Evolutionary conservation across 2,329 filamentous ascomycete species (phyloP), one percentile per base, ranked within the genome.

Genomic region (Lizonia empirigonia): DNA sequence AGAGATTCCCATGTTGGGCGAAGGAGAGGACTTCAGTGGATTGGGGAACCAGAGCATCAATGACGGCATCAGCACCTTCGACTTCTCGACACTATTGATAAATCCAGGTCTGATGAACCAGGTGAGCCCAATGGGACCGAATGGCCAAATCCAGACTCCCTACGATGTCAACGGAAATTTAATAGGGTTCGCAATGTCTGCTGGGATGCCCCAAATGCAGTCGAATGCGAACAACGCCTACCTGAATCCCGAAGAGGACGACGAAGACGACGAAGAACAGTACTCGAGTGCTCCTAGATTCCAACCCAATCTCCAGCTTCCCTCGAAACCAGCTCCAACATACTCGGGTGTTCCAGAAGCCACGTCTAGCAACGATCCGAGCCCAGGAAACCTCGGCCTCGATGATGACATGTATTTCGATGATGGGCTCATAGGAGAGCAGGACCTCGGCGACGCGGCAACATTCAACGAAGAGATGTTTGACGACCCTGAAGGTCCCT

Each of bases 391-490:
- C 2, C n/a, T 56, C 10, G 60, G 62, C 38, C 57, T 71, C 13
- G 72, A 41, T 18, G 80, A 83, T 58, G 87, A 90, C 56, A 74
- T 89, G 23, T 90, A 89, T 67, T 90, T 87, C 63, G 85, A 88
- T 56, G 85, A 85, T 63, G 86, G 85, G 2, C 72, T 84, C 59
- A 78, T 81, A 12, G 79, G 82, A 39, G 80, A 79, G 50, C 72
- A 83, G 63, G 79, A 78, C 15, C 67, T 63, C 7, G 64, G 70
- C 5, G 82, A 86, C 22, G 78, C 78, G 1, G 75, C 77, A 0
- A 77, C 81, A 1, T 90, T 91, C 67, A 87, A 91, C 54, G 88
- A 91, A 67, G 87, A 85, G 5, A 80, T 90, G 12, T 90, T 91
- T 64, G 88, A 91, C 58, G 79, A 85, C 45, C 74, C 74, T 2